Percentiles rank a stretch among this genome's conserved stretches.
These are phyloP conservation scores for Psilocybe subaeruginosa DNA, from an alignment of 768 basidiomycete species.

Conservation along the genomic window DNA sequence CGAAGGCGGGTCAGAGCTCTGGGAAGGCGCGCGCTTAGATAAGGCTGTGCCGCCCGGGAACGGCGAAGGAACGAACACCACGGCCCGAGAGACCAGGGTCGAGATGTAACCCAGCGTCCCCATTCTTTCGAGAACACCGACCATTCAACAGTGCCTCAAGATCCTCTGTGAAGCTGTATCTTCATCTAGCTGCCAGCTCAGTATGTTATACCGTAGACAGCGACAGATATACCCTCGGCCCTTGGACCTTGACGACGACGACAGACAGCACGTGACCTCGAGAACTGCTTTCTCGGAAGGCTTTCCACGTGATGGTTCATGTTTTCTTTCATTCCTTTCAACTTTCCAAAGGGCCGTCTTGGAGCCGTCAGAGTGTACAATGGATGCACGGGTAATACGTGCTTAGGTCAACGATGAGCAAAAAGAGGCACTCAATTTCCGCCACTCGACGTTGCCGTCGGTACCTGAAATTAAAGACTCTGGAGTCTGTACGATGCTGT, in stretches of 20 bases:
- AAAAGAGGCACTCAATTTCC: too few relatives aligned
- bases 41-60: background rate
- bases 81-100: background rate
- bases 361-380: too few relatives aligned
- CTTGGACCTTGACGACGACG: background rate
- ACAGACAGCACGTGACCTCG: too few relatives aligned
- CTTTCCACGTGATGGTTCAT: background rate
- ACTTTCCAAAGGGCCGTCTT: background rate
- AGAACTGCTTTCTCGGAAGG: background rate
- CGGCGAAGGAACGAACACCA: background rate
- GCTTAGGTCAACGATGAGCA: too few relatives aligned
- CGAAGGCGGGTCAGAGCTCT: background rate
- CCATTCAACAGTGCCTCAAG: background rate
- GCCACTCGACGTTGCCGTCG: background rate
- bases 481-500: background rate
- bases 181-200: background rate
- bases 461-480: background rate
- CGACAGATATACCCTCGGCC: background rate
- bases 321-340: background rate
- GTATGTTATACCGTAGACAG: background rate
- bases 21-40: background rate
- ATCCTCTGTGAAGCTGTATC: background rate
- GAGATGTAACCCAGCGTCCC: too few relatives aligned
- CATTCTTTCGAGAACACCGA: background rate
- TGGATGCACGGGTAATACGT: background rate